Conservation (phyloP, 768 basidiomycete genomes). For the Baorangia bicolor region DNA sequence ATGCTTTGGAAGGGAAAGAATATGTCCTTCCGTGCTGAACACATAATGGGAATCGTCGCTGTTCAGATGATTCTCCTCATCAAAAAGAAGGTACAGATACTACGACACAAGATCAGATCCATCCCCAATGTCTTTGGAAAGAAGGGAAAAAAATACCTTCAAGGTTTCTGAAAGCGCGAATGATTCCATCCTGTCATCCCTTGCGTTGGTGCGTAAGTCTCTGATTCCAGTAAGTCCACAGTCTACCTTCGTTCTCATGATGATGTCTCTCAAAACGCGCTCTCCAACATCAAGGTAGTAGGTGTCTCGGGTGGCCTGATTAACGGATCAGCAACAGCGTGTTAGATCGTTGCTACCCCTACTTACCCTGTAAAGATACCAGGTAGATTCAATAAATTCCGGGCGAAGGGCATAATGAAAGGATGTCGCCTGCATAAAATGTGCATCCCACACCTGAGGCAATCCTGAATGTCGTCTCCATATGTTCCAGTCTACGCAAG, state of each 20-base stretch:
- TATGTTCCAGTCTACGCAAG: constrained; percentile 76
- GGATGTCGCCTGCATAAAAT: constrained; percentile 66
- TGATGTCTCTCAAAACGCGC: constrained; percentile 75
- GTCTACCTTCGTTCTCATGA: constrained; percentile 68
- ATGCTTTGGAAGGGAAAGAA: constrained; percentile 61
- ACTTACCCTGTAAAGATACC: constrained; percentile 87
- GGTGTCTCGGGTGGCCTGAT: constrained; percentile 87
- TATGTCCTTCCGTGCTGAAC: constrained; percentile 94
- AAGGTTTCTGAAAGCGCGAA: constrained; percentile 93
- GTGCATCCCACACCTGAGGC: constrained; percentile 91
- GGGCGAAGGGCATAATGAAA: constrained; percentile 81
- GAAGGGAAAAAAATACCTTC: constrained; percentile 52
- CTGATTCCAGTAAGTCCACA: constrained; percentile 85
- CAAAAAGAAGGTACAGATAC: constrained; percentile 94
- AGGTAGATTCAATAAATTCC: constrained; percentile 95
- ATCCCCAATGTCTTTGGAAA: neutral
- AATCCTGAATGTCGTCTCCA: constrained; percentile 87
- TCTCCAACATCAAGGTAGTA: constrained; percentile 93
- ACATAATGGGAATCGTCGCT: constrained; percentile 82
- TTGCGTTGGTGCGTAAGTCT: constrained; percentile 73
- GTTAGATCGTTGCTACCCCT: neutral
- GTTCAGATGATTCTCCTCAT: constrained; percentile 76
- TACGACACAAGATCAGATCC: constrained; percentile 30
- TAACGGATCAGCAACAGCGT: neutral
- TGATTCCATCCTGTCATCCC: constrained; percentile 95